A percentile compares a stretch with the other conserved stretches of the same genome.
Conservation (phyloP, 208 protist genomes). For the Leishmania mexicana region DNA sequence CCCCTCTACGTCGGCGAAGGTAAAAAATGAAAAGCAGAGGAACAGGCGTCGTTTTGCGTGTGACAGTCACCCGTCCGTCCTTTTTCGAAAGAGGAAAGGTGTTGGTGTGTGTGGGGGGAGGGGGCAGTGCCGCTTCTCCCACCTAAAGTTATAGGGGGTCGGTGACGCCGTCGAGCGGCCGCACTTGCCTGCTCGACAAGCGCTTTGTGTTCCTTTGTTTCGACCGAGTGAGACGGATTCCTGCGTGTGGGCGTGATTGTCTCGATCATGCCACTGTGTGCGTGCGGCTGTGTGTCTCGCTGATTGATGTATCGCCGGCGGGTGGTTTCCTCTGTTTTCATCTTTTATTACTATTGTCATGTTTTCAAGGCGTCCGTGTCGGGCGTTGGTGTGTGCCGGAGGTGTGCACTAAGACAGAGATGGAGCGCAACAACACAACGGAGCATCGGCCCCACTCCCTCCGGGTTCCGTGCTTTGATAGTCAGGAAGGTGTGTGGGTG, state of each 20-base stretch:
- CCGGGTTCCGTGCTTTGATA: neutral
- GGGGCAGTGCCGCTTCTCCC: neutral
- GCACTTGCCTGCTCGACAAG: neutral
- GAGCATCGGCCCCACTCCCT: neutral
- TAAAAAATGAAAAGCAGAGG: too few species aligned
- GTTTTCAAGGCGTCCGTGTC: neutral
- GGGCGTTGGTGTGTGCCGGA: neutral
- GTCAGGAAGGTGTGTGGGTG: neutral
- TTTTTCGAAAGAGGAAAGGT: neutral
- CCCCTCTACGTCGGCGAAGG: neutral
- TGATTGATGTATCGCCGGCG: constrained; percentile 7
- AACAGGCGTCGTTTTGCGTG: neutral
- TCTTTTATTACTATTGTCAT: constrained; percentile 8
- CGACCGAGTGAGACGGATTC: neutral
- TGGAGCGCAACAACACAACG: neutral
- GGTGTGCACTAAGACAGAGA: neutral
- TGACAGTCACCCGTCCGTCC: neutral
- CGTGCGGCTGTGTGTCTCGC: neutral
- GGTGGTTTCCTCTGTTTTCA: neutral
- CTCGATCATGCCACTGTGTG: too few species aligned
- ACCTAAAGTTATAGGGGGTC: neutral
- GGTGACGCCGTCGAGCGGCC: neutral
- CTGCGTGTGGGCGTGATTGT: neutral
- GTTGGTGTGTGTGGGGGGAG: neutral
- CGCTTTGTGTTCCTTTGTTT: constrained; percentile 6